Evolutionary conservation across 2,329 filamentous ascomycete genomes (phyloP).

Genomic region (Microcera coccophila): DNA sequence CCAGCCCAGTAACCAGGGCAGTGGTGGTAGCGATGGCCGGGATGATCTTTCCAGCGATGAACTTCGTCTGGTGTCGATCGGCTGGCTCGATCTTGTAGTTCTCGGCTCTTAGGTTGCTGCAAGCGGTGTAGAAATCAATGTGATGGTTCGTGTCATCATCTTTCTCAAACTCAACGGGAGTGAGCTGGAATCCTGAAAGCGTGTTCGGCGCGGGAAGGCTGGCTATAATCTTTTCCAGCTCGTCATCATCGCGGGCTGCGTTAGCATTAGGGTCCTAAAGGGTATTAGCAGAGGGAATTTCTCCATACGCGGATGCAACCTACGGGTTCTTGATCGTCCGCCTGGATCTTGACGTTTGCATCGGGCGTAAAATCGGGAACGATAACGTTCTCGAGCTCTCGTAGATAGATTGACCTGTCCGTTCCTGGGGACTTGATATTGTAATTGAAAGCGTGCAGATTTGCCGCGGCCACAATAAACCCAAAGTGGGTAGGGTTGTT

Average conservation of each 20-base stretch:
- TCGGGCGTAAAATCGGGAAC: constrained; percentile 92
- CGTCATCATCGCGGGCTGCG: constrained; percentile 67
- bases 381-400: constrained; percentile 86
- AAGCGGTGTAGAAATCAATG: constrained; percentile 98
- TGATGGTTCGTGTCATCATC: constrained; percentile 97
- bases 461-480: constrained; percentile 84
- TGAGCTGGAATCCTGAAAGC: constrained; percentile 82
- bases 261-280: constrained; percentile 73
- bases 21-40: constrained; percentile 97
- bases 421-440: constrained; percentile 79
- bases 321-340: constrained; percentile 85
- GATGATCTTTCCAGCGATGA: constrained; percentile 99
- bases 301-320: constrained; percentile 28
- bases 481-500: constrained; percentile 81
- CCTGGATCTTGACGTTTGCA: constrained; percentile 91
- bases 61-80: constrained; percentile 97
- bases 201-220: constrained; percentile 74
- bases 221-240: constrained; percentile 67
- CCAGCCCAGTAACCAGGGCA: constrained; percentile 87
- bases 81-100: constrained; percentile 96
- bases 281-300: constrained; percentile 8
- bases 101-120: constrained; percentile 91
- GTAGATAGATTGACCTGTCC: constrained; percentile 67
- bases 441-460: constrained; percentile 97
- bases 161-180: constrained; percentile 96